Percentiles rank a stretch among this genome's conserved stretches.
These are phyloP conservation scores for Viridothelium virens DNA, from an alignment of 495 filamentous ascomycete species.

Conservation along the genomic window DNA sequence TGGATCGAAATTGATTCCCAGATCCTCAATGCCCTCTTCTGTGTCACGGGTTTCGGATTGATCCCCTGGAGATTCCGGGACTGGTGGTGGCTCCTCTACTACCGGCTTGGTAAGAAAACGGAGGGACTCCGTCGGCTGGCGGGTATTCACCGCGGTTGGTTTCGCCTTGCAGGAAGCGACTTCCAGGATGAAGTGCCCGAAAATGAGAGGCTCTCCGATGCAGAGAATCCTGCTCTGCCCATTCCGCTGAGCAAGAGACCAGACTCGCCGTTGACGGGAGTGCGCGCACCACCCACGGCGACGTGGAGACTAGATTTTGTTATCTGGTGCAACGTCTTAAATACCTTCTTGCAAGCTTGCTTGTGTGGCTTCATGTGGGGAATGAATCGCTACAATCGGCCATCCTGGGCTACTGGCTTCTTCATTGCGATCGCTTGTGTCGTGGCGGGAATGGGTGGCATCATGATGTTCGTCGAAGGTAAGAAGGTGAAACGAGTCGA, in stretches of 20 bases:
- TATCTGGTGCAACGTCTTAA: conserved; percentile 63
- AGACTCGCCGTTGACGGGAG: conserved; percentile 52
- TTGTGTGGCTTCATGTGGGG: conserved; percentile 77
- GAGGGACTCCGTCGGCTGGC: conserved; percentile 53
- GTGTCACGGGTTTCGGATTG: conserved; percentile 76
- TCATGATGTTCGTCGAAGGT: conserved; percentile 58
- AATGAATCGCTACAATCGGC: conserved; percentile 59
- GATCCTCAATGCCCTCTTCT: conserved; percentile 80
- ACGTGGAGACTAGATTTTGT: conserved; percentile 75
- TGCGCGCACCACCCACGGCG: conserved; percentile 55
- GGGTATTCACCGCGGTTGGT: conserved; percentile 62
- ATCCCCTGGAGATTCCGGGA: conserved; percentile 82
- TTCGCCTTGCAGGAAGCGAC: conserved; percentile 52
- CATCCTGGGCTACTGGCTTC: conserved; percentile 64
- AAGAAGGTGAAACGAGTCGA: conserved; percentile 59
- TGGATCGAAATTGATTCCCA: conserved; percentile 86
- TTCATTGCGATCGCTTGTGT: conserved; percentile 65
- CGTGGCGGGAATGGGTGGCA: conserved; percentile 59
- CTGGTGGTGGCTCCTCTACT: conserved; percentile 58
- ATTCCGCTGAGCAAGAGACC: conserved; percentile 49
- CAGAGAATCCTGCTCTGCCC: conserved; percentile 44
- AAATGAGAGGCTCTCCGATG: conserved; percentile 35
- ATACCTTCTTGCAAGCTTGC: conserved; percentile 65
- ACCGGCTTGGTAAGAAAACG: conserved; percentile 47
- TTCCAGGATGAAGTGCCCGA: conserved; percentile 24